Percentiles rank a stretch among this genome's conserved stretches.
Conservation (phyloP, 2,329 filamentous ascomycete species). For the Delphinella strobiligena region DNA sequence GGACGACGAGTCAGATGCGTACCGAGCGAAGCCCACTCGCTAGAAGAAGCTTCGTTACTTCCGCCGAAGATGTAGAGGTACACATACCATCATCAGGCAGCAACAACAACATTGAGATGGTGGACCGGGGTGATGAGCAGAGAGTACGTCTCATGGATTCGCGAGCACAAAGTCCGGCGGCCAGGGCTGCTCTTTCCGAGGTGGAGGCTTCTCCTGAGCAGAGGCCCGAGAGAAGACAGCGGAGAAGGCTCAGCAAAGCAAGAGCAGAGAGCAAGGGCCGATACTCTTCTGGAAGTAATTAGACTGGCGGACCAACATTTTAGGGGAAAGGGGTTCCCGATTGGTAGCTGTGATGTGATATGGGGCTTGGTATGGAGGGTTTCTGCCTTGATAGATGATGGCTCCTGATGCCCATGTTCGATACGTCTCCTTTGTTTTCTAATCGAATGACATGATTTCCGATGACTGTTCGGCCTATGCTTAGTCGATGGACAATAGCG, state of each 20-base stretch:
- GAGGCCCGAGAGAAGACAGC: conserved; percentile 3
- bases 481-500: too few relatives aligned
- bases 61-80: conserved; percentile 11
- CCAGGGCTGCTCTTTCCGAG: neutral
- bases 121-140: neutral
- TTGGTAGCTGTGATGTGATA: too few relatives aligned
- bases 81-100: neutral
- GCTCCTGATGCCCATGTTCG: too few relatives aligned
- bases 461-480: too few relatives aligned
- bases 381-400: too few relatives aligned
- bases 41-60: conserved; percentile 27
- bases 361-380: too few relatives aligned
- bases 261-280: conserved; percentile 3
- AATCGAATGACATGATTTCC: too few relatives aligned
- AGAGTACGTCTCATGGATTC: conserved; percentile 4
- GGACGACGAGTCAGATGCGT: conserved; percentile 9
- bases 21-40: conserved; percentile 33
- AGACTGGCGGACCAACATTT: too few relatives aligned
- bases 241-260: conserved; percentile 7
- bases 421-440: too few relatives aligned
- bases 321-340: too few relatives aligned
- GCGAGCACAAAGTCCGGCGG: conserved; percentile 2
- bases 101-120: conserved; percentile 6
- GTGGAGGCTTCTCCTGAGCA: neutral
- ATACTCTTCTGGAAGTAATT: too few relatives aligned